Evolutionary conservation across 2,329 filamentous ascomycete genomes (phyloP).

Genomic region (Colletotrichum sp.): DNA sequence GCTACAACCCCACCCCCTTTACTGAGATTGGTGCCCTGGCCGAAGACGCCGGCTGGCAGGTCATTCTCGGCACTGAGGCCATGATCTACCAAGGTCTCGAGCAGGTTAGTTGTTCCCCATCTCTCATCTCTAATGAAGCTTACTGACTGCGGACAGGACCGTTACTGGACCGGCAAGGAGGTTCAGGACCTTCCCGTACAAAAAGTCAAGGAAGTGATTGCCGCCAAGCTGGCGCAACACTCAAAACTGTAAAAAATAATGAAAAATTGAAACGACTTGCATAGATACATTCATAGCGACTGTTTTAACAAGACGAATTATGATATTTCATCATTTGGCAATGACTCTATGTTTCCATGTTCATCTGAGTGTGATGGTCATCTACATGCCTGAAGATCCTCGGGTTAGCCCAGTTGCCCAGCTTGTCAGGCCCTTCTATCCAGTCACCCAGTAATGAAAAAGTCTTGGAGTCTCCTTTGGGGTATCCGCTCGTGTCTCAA

Average conservation of each 20-base stretch:
- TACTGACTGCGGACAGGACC: conserved; percentile 35
- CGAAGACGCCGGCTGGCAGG: conserved; percentile 68
- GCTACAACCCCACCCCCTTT: conserved; percentile 76
- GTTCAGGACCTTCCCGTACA: conserved; percentile 64
- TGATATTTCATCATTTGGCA: background rate
- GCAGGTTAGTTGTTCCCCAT: conserved; percentile 44
- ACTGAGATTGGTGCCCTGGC: conserved; percentile 70
- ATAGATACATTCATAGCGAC: conserved; percentile 11
- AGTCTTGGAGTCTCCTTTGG: background rate
- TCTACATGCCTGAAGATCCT: background rate
- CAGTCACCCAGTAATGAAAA: background rate
- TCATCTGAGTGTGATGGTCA: background rate
- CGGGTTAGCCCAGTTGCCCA: background rate
- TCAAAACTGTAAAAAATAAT: conserved; percentile 29
- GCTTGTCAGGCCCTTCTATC: background rate
- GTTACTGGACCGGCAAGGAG: conserved; percentile 68
- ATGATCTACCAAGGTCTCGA: conserved; percentile 80
- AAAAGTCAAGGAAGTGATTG: conserved; percentile 60
- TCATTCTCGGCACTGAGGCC: conserved; percentile 78
- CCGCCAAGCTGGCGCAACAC: conserved; percentile 41
- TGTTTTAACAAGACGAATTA: background rate
- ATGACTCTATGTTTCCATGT: background rate
- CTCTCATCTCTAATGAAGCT: background rate
- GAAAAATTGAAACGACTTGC: background rate
- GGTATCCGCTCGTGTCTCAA: background rate